phyloP scores from a whole-genome alignment of 2,329 filamentous ascomycete species.

The Stachybotrys chlorohalonatus region DNA sequence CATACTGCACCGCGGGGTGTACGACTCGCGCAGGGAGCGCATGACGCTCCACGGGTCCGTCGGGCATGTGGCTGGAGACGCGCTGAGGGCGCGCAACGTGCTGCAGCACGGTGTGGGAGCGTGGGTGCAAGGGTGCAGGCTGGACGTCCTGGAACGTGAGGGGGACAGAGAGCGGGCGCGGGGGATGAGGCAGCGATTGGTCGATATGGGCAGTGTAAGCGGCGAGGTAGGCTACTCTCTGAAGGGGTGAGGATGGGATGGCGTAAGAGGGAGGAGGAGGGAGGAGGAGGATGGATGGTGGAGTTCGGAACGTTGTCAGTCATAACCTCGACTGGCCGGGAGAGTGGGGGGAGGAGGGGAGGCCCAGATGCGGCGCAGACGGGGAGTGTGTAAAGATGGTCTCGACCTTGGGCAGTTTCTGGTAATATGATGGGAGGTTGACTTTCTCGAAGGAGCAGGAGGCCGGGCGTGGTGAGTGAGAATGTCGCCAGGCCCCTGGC shows the following conservation, averaged over 20 bases:
- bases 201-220: constrained; percentile 51
- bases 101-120: constrained; percentile 63
- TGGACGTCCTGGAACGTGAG: constrained; percentile 34
- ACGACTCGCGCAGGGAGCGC: constrained; percentile 48
- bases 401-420: too few species aligned
- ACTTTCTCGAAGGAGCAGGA: too few species aligned
- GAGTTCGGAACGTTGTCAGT: too few species aligned
- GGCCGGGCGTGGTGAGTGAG: too few species aligned
- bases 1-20: constrained; percentile 67
- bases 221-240: constrained; percentile 57
- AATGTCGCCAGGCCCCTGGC: too few species aligned
- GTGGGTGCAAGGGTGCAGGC: constrained; percentile 54
- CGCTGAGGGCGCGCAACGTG: constrained; percentile 58
- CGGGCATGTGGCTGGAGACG: constrained; percentile 47
- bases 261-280: too few species aligned
- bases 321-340: too few species aligned
- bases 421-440: too few species aligned
- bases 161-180: constrained; percentile 21
- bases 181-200: constrained; percentile 32
- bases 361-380: too few species aligned
- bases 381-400: too few species aligned
- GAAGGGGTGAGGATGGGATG: constrained; percentile 30
- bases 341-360: too few species aligned
- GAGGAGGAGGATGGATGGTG: too few species aligned
- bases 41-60: constrained; percentile 68